A percentile compares a stretch with the other conserved stretches of the same genome.
Conservation (phyloP, 805 yeast genomes). For the Cyberlindnera subsufficiens region DNA sequence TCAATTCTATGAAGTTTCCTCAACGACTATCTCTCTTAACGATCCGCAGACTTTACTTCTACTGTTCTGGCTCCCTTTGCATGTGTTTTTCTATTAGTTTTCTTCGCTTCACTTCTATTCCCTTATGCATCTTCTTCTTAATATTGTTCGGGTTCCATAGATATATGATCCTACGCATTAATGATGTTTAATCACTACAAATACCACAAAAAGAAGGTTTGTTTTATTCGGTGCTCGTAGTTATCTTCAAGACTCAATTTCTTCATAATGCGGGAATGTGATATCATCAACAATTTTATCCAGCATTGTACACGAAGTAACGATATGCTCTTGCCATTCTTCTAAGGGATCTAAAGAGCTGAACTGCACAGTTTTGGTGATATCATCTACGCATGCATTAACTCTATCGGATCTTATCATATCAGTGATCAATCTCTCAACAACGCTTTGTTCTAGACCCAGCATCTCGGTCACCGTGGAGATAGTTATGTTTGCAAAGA, state of each 20-base stretch:
- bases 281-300: conserved; percentile 18
- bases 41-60: no score
- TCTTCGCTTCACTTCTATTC: not conserved
- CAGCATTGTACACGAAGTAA: conserved; percentile 14
- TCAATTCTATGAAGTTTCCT: not conserved
- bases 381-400: conserved; percentile 21
- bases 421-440: conserved; percentile 9
- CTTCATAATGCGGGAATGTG: not conserved
- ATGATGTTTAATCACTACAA: no score
- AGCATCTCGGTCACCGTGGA: conserved; percentile 10
- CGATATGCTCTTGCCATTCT: conserved; percentile 21
- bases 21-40: no score
- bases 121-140: not conserved
- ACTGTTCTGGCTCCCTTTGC: not conserved
- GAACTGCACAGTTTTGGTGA: conserved; percentile 15
- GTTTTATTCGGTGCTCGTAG: no score
- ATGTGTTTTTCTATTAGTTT: not conserved
- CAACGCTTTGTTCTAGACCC: conserved; percentile 2
- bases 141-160: no score
- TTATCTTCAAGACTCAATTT: no score
- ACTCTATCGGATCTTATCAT: conserved; percentile 15
- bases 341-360: conserved; percentile 1
- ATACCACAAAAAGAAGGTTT: no score
- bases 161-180: no score
- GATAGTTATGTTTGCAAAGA: conserved; percentile 14